These are phyloP conservation scores for Breynia disticha DNA, from an alignment of 441 rosid genomes.

Conservation along the genomic window DNA sequence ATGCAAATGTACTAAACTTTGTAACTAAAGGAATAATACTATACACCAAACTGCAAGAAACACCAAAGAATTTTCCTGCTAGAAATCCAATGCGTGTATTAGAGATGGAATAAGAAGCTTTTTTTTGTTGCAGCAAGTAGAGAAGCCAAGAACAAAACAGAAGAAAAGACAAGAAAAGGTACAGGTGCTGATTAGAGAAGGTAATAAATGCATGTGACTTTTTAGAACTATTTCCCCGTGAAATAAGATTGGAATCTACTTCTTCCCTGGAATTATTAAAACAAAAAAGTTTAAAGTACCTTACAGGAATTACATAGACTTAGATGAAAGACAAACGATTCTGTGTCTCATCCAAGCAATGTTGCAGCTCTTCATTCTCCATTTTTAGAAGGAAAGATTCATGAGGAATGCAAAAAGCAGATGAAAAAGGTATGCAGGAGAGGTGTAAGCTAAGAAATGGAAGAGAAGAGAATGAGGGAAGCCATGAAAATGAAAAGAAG, in stretches of 20 bases:
- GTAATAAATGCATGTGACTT: slow-evolving; percentile 24
- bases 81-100: slow-evolving; percentile 12
- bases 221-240: slow-evolving; percentile 22
- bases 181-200: slow-evolving; percentile 17
- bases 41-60: too few relatives aligned
- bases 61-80: slow-evolving; percentile 16
- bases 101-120: too few relatives aligned
- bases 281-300: background rate
- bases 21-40: background rate
- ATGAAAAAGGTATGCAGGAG: background rate
- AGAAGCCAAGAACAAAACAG: slow-evolving; percentile 9
- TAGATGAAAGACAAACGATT: too few relatives aligned
- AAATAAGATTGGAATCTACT: slow-evolving; percentile 34
- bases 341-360: too few relatives aligned
- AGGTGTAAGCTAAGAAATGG: background rate
- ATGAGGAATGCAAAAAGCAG: slow-evolving; percentile 4
- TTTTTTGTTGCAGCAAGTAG: background rate
- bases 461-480: slow-evolving; percentile 12
- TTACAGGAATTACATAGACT: too few relatives aligned
- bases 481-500: slow-evolving; percentile 19
- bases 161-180: slow-evolving; percentile 15
- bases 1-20: slow-evolving; percentile 4
- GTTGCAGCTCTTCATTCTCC: slow-evolving; percentile 13
- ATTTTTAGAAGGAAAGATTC: slow-evolving; percentile 1
- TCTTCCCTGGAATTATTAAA: background rate